Percentiles rank a stretch among this genome's conserved stretches.
Conservation (phyloP, 768 basidiomycete genomes). For the Cystofilobasidium capitatum region DNA sequence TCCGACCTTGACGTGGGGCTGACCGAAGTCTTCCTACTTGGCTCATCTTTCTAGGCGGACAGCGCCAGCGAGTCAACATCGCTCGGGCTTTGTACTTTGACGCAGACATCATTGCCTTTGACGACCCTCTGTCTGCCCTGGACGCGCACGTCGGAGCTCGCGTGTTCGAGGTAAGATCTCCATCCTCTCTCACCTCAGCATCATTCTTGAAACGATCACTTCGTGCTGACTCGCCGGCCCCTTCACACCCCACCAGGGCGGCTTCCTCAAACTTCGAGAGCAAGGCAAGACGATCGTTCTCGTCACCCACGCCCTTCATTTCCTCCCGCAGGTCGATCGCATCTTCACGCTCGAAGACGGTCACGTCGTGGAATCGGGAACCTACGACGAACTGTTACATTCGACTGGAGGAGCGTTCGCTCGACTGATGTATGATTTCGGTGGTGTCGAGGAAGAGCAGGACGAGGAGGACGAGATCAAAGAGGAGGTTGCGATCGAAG, state of each 20-base stretch:
- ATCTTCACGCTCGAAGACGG: constrained; percentile 72
- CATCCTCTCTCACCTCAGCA: not conserved
- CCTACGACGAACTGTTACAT: constrained; percentile 67
- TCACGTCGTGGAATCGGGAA: constrained; percentile 65
- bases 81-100: constrained; percentile 79
- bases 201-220: too few species aligned
- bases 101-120: constrained; percentile 80
- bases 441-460: constrained; percentile 43
- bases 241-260: constrained; percentile 72
- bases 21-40: not conserved
- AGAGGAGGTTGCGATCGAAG: constrained; percentile 8
- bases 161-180: not conserved
- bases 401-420: constrained; percentile 48
- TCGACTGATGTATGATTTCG: constrained; percentile 54
- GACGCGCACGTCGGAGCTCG: constrained; percentile 54
- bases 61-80: constrained; percentile 72
- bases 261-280: constrained; percentile 50
- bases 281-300: constrained; percentile 69
- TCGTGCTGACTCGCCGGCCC: constrained; percentile 49
- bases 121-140: constrained; percentile 77
- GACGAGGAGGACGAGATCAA: constrained; percentile 38
- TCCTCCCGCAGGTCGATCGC: constrained; percentile 66
- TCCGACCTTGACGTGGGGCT: not conserved
- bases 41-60: constrained; percentile 42
- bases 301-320: constrained; percentile 85